Conservation (phyloP, 106 monocot genomes). For the Phalaenopsis aphrodite region DNA sequence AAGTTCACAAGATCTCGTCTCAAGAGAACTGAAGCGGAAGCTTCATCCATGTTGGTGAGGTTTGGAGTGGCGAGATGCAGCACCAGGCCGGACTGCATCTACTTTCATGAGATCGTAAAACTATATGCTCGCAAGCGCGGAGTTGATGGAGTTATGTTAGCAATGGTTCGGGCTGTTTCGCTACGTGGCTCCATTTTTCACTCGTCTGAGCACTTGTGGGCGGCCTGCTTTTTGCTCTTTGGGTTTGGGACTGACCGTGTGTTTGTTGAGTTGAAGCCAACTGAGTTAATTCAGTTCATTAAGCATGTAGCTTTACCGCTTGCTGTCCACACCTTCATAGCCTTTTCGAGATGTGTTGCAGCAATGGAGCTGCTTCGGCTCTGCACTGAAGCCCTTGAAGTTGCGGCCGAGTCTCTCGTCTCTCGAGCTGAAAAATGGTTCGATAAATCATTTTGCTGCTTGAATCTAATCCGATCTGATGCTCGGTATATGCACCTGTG, state of each 20-base stretch:
- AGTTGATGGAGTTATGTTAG: slow-evolving; percentile 35
- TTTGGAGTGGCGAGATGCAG: slow-evolving; percentile 71
- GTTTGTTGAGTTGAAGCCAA: slow-evolving; percentile 44
- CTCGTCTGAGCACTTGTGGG: slow-evolving; percentile 69
- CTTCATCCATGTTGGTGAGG: slow-evolving; percentile 67
- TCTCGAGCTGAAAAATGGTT: slow-evolving; percentile 62
- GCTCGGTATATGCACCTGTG: slow-evolving; percentile 45
- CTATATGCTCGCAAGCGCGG: slow-evolving; percentile 64
- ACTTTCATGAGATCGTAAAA: slow-evolving; percentile 74
- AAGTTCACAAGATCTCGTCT: slow-evolving; percentile 26
- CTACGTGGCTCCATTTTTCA: slow-evolving; percentile 52
- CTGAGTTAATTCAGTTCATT: slow-evolving; percentile 49
- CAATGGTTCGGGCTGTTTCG: slow-evolving; percentile 55
- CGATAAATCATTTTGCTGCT: slow-evolving; percentile 35
- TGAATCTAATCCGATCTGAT: slow-evolving; percentile 28
- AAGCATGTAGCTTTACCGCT: slow-evolving; percentile 63
- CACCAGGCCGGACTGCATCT: slow-evolving; percentile 40
- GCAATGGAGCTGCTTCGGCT: slow-evolving; percentile 67
- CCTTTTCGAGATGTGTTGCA: slow-evolving; percentile 70
- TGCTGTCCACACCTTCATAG: slow-evolving; percentile 64
- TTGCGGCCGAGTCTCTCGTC: slow-evolving; percentile 51
- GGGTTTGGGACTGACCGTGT: slow-evolving; percentile 60
- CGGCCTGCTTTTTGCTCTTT: slow-evolving; percentile 77
- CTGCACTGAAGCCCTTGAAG: slow-evolving; percentile 61
- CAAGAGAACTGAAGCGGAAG: slow-evolving; percentile 76